phyloP scores from a whole-genome alignment of 23 red algal genomes.

The Gracilaria domingensis region DNA sequence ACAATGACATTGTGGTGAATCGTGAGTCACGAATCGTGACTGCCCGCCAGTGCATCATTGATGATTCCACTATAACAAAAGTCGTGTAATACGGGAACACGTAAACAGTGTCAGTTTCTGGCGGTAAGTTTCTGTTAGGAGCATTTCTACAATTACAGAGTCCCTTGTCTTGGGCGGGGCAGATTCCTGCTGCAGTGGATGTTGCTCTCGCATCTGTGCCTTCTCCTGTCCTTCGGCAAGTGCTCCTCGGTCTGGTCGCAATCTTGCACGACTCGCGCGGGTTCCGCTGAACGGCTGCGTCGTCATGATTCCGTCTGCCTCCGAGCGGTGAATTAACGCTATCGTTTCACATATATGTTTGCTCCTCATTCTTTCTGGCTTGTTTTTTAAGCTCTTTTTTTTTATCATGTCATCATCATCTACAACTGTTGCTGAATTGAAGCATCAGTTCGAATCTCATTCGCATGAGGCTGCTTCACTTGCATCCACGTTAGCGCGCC shows the following conservation, averaged over 20 bases:
- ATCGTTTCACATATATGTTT: not conserved
- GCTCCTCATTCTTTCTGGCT: not conserved
- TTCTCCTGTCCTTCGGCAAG: too few species aligned
- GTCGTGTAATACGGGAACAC: too few species aligned
- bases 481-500: constrained; percentile 33
- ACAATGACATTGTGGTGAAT: too few species aligned
- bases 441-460: constrained; percentile 30
- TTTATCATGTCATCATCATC: not conserved
- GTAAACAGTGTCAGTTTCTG: too few species aligned
- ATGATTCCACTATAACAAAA: too few species aligned
- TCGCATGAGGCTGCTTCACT: constrained; percentile 41
- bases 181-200: too few species aligned
- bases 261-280: not conserved
- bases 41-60: too few species aligned
- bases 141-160: too few species aligned
- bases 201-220: too few species aligned
- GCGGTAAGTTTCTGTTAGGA: too few species aligned
- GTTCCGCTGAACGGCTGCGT: not conserved
- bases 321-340: not conserved
- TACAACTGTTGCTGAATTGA: not conserved
- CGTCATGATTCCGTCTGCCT: not conserved
- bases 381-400: not conserved
- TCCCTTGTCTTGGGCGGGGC: too few species aligned
- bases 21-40: too few species aligned
- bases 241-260: not conserved